These are phyloP conservation scores for Salinomyces thailandicus DNA, from an alignment of 2,329 filamentous ascomycete species.

Conservation along the genomic window DNA sequence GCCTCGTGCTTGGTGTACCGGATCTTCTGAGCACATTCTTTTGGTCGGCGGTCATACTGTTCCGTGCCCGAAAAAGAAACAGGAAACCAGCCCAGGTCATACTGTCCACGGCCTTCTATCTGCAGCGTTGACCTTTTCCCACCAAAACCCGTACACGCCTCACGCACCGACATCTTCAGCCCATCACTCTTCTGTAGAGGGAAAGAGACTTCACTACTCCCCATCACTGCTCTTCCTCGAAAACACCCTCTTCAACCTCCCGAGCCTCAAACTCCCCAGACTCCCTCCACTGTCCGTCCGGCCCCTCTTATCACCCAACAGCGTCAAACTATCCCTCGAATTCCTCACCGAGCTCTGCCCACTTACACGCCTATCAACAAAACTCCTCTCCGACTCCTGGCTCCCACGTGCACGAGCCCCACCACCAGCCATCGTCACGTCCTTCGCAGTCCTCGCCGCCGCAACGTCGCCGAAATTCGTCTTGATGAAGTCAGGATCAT, in stretches of 20 bases:
- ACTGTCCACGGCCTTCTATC: too few species aligned
- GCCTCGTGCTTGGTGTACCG: too few species aligned
- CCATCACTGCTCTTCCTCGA: conserved; percentile 7
- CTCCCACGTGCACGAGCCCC: too few species aligned
- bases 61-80: too few species aligned
- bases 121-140: too few species aligned
- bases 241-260: conserved; percentile 8
- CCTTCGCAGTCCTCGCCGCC: conserved; percentile 1
- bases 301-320: conserved; percentile 8
- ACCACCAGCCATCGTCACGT: too few species aligned
- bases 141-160: too few species aligned
- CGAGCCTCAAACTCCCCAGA: conserved; percentile 3
- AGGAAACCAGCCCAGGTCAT: too few species aligned
- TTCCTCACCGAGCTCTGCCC: neutral
- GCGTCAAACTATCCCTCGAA: conserved; percentile 2
- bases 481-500: conserved; percentile 6
- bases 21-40: too few species aligned
- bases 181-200: too few species aligned
- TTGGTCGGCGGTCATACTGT: too few species aligned
- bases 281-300: conserved; percentile 8
- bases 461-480: conserved; percentile 8
- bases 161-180: too few species aligned
- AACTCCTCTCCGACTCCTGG: neutral
- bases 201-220: conserved; percentile 1
- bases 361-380: neutral